Conservation (phyloP, 2,329 filamentous ascomycete genomes). For the Alternaria sp. region DNA sequence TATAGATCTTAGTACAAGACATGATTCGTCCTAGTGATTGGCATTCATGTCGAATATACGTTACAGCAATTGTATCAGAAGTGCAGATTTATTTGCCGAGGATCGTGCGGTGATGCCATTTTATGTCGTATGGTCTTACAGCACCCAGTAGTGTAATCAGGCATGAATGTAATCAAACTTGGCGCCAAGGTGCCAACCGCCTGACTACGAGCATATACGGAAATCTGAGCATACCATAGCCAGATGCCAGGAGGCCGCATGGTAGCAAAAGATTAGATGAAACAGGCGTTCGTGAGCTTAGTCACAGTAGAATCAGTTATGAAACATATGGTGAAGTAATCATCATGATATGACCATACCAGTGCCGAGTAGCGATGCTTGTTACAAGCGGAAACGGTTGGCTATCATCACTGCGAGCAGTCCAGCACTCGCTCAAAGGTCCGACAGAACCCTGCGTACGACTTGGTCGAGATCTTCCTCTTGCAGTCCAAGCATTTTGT, state of each 20-base stretch:
- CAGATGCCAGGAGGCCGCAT: background rate
- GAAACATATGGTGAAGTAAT: background rate
- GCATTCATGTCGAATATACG: too few species aligned
- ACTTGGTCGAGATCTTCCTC: constrained; percentile 45
- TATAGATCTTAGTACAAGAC: too few species aligned
- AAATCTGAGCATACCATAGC: background rate
- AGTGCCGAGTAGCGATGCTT: too few species aligned
- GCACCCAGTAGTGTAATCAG: background rate
- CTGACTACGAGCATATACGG: background rate
- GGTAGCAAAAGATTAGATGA: background rate
- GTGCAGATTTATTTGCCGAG: too few species aligned
- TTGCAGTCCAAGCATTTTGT: constrained; percentile 42
- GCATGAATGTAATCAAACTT: constrained; percentile 34
- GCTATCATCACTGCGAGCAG: background rate
- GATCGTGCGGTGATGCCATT: too few species aligned
- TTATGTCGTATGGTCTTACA: too few species aligned
- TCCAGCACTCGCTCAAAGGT: background rate
- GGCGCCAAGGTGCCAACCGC: background rate
- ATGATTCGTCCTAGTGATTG: too few species aligned
- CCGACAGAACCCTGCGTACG: constrained; percentile 35
- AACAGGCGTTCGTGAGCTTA: background rate
- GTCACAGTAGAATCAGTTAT: background rate
- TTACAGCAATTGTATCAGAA: too few species aligned
- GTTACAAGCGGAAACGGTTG: too few species aligned
- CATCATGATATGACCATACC: background rate